Percentiles rank a stretch among this genome's conserved stretches.
Conservation (phyloP, 163 green algal genomes). For the Chlamydomonas reinhardtii region DNA sequence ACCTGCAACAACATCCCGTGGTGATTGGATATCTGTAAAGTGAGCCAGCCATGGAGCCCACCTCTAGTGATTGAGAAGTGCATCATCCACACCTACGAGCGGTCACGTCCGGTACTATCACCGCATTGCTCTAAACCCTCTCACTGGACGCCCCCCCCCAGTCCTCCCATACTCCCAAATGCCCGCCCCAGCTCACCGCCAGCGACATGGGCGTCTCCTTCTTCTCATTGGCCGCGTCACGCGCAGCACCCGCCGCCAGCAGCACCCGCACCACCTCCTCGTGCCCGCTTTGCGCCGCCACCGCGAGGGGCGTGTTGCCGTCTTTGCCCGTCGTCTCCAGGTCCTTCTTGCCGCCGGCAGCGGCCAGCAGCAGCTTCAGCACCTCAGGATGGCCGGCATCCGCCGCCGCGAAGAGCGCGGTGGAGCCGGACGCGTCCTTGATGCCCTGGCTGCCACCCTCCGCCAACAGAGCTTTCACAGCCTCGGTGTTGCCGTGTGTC, state of each 20-base stretch:
- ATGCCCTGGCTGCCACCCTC: neutral
- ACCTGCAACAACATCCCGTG: no score
- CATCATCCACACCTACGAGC: no score
- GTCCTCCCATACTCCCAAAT: no score
- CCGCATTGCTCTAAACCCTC: no score
- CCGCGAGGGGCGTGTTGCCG: neutral
- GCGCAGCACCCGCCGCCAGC: neutral
- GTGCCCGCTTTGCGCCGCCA: neutral
- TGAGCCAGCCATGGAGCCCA: no score
- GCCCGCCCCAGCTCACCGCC: no score
- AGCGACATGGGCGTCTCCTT: no score
- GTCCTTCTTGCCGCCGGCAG: neutral
- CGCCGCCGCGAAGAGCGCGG: no score
- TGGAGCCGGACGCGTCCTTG: conserved; percentile 4
- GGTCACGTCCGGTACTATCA: no score
- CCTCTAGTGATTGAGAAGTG: no score
- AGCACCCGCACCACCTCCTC: neutral
- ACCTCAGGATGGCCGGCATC: neutral
- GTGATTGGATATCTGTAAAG: no score
- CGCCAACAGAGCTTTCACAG: neutral
- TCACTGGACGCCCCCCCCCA: no score
- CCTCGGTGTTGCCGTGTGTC: neutral
- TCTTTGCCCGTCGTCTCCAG: neutral
- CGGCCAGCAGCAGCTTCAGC: neutral
- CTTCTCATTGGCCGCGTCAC: neutral